Evolutionary conservation across 148 eudicot species (phyloP), one percentile per base, ranked within the genome.

Genomic region (Arctostaphylos glauca): DNA sequence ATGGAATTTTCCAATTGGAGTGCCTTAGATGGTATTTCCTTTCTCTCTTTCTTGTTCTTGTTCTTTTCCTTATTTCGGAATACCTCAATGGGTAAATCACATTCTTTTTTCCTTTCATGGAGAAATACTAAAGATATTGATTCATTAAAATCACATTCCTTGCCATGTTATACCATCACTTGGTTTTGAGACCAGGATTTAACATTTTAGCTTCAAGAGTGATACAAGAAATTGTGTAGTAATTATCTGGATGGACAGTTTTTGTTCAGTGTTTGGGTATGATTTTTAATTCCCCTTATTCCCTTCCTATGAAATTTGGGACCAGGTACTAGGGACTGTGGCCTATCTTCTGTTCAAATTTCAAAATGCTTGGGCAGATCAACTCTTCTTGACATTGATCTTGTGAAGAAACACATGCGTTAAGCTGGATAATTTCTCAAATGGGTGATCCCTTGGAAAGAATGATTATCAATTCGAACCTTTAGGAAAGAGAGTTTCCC

Each of bases 1-100:
- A 43, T 6, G 12, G 52, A 59, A 38, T 59, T 46, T 6, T 7
- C 38, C n/a, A 31, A 60, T 59, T 79, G 81, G 60, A 77, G 31
- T 78, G 25, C 47, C 38, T 78, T 78, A 43, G 77, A 48, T 23
- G 77, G 55, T 9, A 14, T 74, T 74, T 74, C 3, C 7, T 74
- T 47, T n/a, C 55, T 50, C 21, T 46, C 38, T 31, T 31, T 31
- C 38, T 31, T 31, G 38, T 31, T 31, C 38, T 31, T 31, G 38
- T 31, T 31, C 38, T 31, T 31, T 31, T 31, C 38, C 38, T 31
- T 31, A 31, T 31, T 31, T 31, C 38, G 38, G 38, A 31, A 31
- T 31, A 31, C 38, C 38, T 31, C 14, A 62, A 62, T 21, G 68
- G 31, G 54, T 8, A 21, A 3, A 62, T 62, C 68, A 62, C 1